A percentile compares a stretch with the other conserved stretches of the same genome.
Evolutionary conservation across 23 red algal genomes (phyloP).

Genomic region (Gracilaria caudata): DNA sequence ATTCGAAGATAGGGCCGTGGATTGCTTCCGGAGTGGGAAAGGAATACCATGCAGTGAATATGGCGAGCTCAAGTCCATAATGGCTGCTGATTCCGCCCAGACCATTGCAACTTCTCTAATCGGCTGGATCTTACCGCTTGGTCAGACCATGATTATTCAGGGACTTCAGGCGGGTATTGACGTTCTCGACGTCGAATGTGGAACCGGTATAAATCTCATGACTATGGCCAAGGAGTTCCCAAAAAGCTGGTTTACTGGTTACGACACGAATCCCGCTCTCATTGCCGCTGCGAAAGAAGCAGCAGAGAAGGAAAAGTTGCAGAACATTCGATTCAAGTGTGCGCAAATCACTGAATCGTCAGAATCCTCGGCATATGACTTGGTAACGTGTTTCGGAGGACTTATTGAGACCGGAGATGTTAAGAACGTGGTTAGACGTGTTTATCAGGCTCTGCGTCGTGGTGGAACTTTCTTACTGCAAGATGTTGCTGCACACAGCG

Average conservation of each 20-base stretch:
- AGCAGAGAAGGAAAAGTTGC: slow-evolving; percentile 46
- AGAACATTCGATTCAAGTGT: slow-evolving; percentile 58
- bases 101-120: slow-evolving; percentile 69
- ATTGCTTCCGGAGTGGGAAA: slow-evolving; percentile 57
- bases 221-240: slow-evolving; percentile 70
- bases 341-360: slow-evolving; percentile 43
- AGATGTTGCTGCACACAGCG: slow-evolving; percentile 54
- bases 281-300: slow-evolving; percentile 48
- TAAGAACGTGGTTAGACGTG: slow-evolving; percentile 37
- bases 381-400: slow-evolving; percentile 70
- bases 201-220: slow-evolving; percentile 55
- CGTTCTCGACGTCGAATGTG: slow-evolving; percentile 72
- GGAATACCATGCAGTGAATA: slow-evolving; percentile 54
- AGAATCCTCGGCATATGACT: slow-evolving; percentile 58
- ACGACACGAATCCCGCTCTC: slow-evolving; percentile 45
- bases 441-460: slow-evolving; percentile 46
- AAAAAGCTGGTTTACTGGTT: slow-evolving; percentile 72
- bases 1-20: slow-evolving; percentile 49
- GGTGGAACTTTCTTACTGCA: slow-evolving; percentile 63
- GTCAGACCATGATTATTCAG: slow-evolving; percentile 25
- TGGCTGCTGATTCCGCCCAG: slow-evolving; percentile 77
- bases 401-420: slow-evolving; percentile 63
- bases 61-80: slow-evolving; percentile 67
- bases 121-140: slow-evolving; percentile 65
- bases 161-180: slow-evolving; percentile 54